These are phyloP conservation scores for Ramularia collo-cygni DNA, from an alignment of 2,329 filamentous ascomycete species.

Conservation along the genomic window DNA sequence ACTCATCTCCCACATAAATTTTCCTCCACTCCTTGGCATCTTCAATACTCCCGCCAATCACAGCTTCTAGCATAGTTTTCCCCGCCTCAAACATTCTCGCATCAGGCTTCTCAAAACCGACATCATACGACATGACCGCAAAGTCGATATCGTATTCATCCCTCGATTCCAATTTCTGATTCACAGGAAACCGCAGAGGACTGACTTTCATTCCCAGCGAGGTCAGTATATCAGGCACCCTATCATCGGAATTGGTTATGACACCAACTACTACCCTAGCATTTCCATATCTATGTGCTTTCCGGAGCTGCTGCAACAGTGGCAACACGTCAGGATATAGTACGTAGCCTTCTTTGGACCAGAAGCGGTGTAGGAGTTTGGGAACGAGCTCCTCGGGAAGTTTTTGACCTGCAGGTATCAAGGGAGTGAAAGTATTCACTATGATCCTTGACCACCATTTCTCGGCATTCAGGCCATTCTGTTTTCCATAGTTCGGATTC, in stretches of 20 bases:
- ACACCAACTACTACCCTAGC: slow-evolving; percentile 45
- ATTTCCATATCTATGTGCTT: slow-evolving; percentile 9
- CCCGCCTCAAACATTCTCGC: slow-evolving; percentile 51
- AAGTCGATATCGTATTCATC: slow-evolving; percentile 45
- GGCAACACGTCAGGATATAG: slow-evolving; percentile 42
- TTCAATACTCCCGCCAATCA: slow-evolving; percentile 11
- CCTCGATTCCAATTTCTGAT: background rate
- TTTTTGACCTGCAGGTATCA: slow-evolving; percentile 27
- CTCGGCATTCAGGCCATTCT: slow-evolving; percentile 43
- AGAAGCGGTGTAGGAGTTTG: slow-evolving; percentile 47
- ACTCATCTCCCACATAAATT: slow-evolving; percentile 51
- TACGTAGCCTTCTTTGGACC: slow-evolving; percentile 47
- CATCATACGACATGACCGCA: slow-evolving; percentile 57
- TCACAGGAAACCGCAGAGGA: slow-evolving; percentile 25
- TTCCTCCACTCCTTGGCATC: slow-evolving; percentile 34
- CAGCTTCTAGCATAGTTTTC: slow-evolving; percentile 34
- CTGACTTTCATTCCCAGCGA: slow-evolving; percentile 48
- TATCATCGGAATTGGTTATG: slow-evolving; percentile 57
- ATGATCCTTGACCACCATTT: slow-evolving; percentile 59
- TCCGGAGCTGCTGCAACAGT: slow-evolving; percentile 39
- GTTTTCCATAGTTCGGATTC: slow-evolving; percentile 55
- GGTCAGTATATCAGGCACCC: slow-evolving; percentile 48
- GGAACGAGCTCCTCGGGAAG: slow-evolving; percentile 43
- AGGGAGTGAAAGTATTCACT: slow-evolving; percentile 44
- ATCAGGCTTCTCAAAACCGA: slow-evolving; percentile 55